Conservation (phyloP, 2,329 filamentous ascomycete genomes). For the Canariomyces notabilis region DNA sequence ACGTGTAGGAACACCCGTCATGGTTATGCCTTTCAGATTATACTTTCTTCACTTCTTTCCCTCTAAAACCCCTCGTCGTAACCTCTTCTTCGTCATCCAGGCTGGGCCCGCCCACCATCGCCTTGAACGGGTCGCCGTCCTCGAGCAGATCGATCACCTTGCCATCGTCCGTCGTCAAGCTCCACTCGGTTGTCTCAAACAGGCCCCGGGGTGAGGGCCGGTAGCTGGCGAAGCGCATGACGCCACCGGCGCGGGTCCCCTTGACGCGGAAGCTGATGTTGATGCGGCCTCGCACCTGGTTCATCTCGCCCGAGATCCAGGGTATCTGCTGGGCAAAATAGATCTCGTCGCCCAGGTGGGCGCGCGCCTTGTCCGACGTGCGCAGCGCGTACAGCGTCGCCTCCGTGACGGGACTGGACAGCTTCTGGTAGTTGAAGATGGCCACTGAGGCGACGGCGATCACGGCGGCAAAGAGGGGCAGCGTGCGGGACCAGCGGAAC, state of each 20-base stretch:
- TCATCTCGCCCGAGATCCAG: constrained; percentile 83
- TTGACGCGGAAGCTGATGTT: constrained; percentile 83
- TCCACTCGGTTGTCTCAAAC: constrained; percentile 92
- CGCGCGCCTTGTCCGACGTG: constrained; percentile 68
- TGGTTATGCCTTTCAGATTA: too few species aligned
- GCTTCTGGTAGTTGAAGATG: constrained; percentile 99
- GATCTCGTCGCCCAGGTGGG: constrained; percentile 78
- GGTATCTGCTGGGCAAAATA: constrained; percentile 75
- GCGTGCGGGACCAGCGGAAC: constrained; percentile 63
- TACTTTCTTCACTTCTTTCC: constrained; percentile 30
- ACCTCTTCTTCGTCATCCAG: constrained; percentile 16
- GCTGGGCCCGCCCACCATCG: constrained; percentile 37
- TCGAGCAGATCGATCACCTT: constrained; percentile 67
- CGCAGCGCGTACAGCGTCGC: constrained; percentile 89
- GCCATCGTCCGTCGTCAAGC: constrained; percentile 62
- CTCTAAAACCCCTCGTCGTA: constrained; percentile 46
- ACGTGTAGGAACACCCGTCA: background rate
- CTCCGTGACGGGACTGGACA: constrained; percentile 77
- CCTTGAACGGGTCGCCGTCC: constrained; percentile 63
- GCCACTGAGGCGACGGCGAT: constrained; percentile 68
- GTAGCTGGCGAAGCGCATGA: constrained; percentile 76
- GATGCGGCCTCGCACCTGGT: constrained; percentile 87
- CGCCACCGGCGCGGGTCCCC: constrained; percentile 64
- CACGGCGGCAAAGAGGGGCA: constrained; percentile 74
- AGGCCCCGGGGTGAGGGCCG: constrained; percentile 55